Evolutionary conservation across 2,329 filamentous ascomycete species (phyloP).

Genomic region (Fusarium sp.): DNA sequence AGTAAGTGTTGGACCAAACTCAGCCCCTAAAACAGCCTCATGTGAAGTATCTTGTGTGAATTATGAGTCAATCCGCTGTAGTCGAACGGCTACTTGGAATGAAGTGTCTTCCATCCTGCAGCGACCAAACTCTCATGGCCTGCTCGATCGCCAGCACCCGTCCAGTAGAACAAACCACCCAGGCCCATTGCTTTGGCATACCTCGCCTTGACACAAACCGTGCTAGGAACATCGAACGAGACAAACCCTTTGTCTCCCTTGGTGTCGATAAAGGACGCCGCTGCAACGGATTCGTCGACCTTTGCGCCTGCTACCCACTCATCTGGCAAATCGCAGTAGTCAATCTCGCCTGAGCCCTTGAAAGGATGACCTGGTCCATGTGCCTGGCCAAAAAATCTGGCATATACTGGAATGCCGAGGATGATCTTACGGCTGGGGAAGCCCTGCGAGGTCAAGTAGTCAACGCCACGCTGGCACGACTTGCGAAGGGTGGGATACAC

Average conservation of each 20-base stretch:
- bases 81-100: not conserved
- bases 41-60: not conserved
- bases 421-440: slow-evolving; percentile 70
- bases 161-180: slow-evolving; percentile 77
- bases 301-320: slow-evolving; percentile 56
- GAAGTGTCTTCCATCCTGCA: slow-evolving; percentile 67
- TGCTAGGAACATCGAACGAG: slow-evolving; percentile 72
- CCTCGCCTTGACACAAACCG: slow-evolving; percentile 70
- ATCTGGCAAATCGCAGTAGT: slow-evolving; percentile 70
- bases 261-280: slow-evolving; percentile 67
- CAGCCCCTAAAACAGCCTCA: not conserved
- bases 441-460: slow-evolving; percentile 64
- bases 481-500: slow-evolving; percentile 46
- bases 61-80: no score
- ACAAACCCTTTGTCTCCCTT: slow-evolving; percentile 63
- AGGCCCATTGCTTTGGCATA: slow-evolving; percentile 67
- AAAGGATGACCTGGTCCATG: slow-evolving; percentile 64
- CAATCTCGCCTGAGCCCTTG: slow-evolving; percentile 64
- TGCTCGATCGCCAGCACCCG: slow-evolving; percentile 68
- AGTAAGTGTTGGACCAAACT: not conserved
- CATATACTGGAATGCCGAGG: slow-evolving; percentile 73
- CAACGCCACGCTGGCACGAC: slow-evolving; percentile 67
- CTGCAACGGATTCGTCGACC: slow-evolving; percentile 64
- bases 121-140: slow-evolving; percentile 68
- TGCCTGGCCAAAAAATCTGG: slow-evolving; percentile 69